Evolutionary conservation across 2,329 filamentous ascomycete genomes (phyloP).

Genomic region (Arthrinium phaeospermum): DNA sequence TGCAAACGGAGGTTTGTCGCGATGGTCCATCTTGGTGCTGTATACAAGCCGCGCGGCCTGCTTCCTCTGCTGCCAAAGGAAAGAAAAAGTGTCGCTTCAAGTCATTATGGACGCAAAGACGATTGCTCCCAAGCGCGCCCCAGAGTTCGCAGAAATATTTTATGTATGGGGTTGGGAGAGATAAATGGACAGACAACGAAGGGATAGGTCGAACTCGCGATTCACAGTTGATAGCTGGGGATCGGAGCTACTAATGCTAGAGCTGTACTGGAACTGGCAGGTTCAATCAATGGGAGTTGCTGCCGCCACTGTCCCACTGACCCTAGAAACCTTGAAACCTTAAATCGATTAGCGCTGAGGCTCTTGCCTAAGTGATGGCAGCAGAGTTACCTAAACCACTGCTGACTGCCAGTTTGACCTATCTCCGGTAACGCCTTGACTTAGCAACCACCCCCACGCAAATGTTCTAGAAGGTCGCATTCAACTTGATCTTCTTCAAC

Average conservation of each 20-base stretch:
- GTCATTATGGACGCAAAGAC: not conserved
- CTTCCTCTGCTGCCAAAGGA: constrained; percentile 16
- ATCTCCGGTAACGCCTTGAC: constrained; percentile 4
- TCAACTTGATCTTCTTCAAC: not conserved
- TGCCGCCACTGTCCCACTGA: constrained; percentile 12
- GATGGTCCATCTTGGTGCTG: constrained; percentile 60
- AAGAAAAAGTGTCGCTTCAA: not conserved
- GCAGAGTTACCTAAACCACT: not conserved
- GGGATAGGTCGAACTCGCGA: not conserved
- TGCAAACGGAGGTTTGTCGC: constrained; percentile 79
- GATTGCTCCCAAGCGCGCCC: not conserved
- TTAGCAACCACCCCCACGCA: not conserved
- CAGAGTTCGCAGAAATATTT: not conserved
- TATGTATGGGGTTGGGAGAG: not conserved
- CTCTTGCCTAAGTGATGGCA: not conserved
- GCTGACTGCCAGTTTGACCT: not conserved
- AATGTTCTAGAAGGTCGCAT: not conserved
- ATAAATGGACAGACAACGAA: not conserved
- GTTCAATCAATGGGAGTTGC: not conserved
- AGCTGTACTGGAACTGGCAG: not conserved
- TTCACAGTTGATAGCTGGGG: not conserved
- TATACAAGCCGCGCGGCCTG: not conserved
- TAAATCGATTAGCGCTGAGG: constrained; percentile 17
- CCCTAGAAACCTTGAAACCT: constrained; percentile 22
- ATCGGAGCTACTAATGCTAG: not conserved